Evolutionary conservation across 176 grass and related monocot genomes (phyloP).

Genomic region (Dendrocalamus sinicus): DNA sequence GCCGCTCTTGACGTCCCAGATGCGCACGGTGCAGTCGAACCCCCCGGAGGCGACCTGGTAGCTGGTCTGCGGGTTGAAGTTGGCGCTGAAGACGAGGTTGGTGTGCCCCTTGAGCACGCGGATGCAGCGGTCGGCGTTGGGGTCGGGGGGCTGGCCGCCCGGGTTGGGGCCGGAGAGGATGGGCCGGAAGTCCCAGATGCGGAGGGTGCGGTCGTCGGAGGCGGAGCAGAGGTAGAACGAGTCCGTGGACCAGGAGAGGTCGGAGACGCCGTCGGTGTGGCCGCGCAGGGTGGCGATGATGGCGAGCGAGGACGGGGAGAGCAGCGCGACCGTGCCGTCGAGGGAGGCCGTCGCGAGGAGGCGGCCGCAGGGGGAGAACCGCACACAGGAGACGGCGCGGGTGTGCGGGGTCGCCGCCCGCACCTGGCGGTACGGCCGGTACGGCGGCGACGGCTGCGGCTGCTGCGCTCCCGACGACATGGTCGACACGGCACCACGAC

Average conservation of each 20-base stretch:
- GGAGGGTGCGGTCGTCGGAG: too few relatives aligned
- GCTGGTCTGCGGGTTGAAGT: conserved; percentile 88
- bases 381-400: conserved; percentile 81
- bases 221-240: too few relatives aligned
- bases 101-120: conserved; percentile 72
- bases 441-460: conserved; percentile 33
- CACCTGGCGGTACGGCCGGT: conserved; percentile 63
- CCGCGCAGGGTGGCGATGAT: too few relatives aligned
- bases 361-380: conserved; percentile 88
- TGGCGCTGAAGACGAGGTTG: conserved; percentile 84
- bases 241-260: too few relatives aligned
- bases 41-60: conserved; percentile 74
- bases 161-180: conserved; percentile 47
- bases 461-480: conserved; percentile 50
- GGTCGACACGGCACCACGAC: background rate
- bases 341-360: conserved; percentile 62
- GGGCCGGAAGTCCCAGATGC: background rate
- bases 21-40: conserved; percentile 80
- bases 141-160: background rate
- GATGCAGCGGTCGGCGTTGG: conserved; percentile 63
- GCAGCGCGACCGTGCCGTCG: too few relatives aligned
- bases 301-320: too few relatives aligned
- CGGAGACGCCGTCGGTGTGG: too few relatives aligned
- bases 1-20: conserved; percentile 82
- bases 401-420: conserved; percentile 57